Conservation (phyloP, 148 eudicot species). For the Tetragonia tetragonoides region DNA sequence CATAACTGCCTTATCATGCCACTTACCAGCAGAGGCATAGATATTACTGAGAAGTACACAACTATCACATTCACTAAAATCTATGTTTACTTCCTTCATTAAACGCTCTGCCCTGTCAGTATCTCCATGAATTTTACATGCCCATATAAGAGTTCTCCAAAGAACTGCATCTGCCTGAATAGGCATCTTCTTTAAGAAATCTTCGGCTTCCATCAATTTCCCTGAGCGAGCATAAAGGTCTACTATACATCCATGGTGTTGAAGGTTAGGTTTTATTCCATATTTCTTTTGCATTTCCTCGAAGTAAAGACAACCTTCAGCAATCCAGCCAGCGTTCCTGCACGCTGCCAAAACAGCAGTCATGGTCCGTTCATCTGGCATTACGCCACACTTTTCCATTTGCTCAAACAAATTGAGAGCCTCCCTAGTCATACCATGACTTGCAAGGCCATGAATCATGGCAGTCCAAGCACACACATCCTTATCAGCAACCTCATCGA, state of each 20-base stretch:
- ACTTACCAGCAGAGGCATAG: conserved; percentile 42
- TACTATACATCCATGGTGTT: conserved; percentile 51
- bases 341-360: conserved; percentile 48
- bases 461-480: conserved; percentile 50
- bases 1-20: conserved; percentile 43
- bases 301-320: conserved; percentile 31
- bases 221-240: conserved; percentile 51
- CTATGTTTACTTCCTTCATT: conserved; percentile 31
- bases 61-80: conserved; percentile 34
- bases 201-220: conserved; percentile 40
- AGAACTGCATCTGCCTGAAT: conserved; percentile 41
- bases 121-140: conserved; percentile 48
- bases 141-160: conserved; percentile 49
- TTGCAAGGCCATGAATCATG: conserved; percentile 52
- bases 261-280: conserved; percentile 40
- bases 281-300: conserved; percentile 29
- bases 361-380: conserved; percentile 49
- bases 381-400: conserved; percentile 34
- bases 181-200: conserved; percentile 39
- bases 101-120: conserved; percentile 42
- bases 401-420: conserved; percentile 32
- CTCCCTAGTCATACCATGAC: conserved; percentile 40
- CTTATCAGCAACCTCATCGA: conserved; percentile 20
- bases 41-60: conserved; percentile 43
- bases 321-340: conserved; percentile 46